Conservation (phyloP, 2,329 filamentous ascomycete species). For the Fusarium oxysporum region DNA sequence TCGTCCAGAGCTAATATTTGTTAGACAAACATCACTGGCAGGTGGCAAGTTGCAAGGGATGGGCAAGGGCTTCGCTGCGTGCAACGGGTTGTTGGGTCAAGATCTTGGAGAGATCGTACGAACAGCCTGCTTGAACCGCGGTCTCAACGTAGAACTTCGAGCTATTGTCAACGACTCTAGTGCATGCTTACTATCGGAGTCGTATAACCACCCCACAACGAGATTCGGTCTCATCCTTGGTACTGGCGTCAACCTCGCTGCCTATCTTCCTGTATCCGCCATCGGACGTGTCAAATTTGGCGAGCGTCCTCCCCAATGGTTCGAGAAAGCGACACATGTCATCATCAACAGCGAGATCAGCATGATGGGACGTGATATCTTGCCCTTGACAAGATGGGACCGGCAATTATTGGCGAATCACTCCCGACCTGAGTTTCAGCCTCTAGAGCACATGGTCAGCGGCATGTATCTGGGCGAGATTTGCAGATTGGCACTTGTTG, state of each 20-base stretch:
- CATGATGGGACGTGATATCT: conserved; percentile 71
- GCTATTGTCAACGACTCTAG: conserved; percentile 76
- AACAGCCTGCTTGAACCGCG: conserved; percentile 61
- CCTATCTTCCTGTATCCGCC: conserved; percentile 69
- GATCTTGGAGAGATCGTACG: conserved; percentile 70
- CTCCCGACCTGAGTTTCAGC: conserved; percentile 69
- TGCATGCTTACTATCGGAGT: conserved; percentile 73
- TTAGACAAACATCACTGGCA: conserved; percentile 71
- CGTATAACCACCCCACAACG: conserved; percentile 68
- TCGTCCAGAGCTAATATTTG: conserved; percentile 38
- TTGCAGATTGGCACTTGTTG: conserved; percentile 66
- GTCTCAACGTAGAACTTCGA: conserved; percentile 66
- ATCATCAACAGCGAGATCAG: conserved; percentile 75
- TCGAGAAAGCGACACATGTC: conserved; percentile 68
- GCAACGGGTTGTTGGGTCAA: conserved; percentile 67
- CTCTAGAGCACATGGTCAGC: conserved; percentile 71
- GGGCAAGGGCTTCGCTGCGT: conserved; percentile 74
- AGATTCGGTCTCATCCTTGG: conserved; percentile 74
- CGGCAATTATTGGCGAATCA: conserved; percentile 63
- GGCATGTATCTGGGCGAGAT: conserved; percentile 77
- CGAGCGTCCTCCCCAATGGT: conserved; percentile 65
- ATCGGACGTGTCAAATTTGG: conserved; percentile 69
- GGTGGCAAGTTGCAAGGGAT: conserved; percentile 70
- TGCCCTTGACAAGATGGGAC: conserved; percentile 73
- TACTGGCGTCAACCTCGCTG: conserved; percentile 75